These are phyloP conservation scores for Claviceps sorghi DNA, from an alignment of 2,329 filamentous ascomycete species.

Conservation along the genomic window DNA sequence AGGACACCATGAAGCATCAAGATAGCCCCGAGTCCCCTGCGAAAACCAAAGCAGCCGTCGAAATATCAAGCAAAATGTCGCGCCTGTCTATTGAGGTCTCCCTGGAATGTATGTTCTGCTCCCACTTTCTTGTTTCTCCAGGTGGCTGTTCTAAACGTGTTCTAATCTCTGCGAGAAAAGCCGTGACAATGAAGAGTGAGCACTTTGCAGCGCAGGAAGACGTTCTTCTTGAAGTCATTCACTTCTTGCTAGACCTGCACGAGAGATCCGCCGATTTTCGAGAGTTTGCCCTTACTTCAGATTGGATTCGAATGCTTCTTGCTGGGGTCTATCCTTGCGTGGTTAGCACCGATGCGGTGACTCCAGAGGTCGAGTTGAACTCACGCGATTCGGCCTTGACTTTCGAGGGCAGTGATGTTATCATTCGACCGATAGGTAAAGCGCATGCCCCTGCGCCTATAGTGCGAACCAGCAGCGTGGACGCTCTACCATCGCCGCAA, in stretches of 20 bases:
- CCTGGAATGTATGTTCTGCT: background rate
- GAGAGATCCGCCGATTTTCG: conserved; percentile 61
- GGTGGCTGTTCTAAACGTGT: background rate
- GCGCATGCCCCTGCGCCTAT: conserved; percentile 51
- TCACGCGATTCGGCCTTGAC: conserved; percentile 67
- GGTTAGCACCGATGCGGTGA: conserved; percentile 72
- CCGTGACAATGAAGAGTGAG: conserved; percentile 26
- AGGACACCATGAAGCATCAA: conserved; percentile 50
- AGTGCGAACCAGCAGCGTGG: conserved; percentile 52
- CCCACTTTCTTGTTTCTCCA: background rate
- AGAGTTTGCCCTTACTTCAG: conserved; percentile 66
- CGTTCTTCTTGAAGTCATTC: conserved; percentile 61
- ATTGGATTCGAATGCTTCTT: conserved; percentile 68
- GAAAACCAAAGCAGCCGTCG: conserved; percentile 3
- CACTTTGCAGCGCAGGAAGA: conserved; percentile 37
- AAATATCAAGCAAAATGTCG: background rate
- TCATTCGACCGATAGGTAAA: conserved; percentile 54
- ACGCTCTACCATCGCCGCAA: conserved; percentile 33
- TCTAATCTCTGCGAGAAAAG: conserved; percentile 8
- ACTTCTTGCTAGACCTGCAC: conserved; percentile 68
- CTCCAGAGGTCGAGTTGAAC: conserved; percentile 73
- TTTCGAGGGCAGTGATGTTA: conserved; percentile 75
- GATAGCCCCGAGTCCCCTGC: conserved; percentile 42
- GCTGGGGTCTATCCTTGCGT: conserved; percentile 74
- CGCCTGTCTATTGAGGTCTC: background rate